phyloP scores from a whole-genome alignment of 2,329 filamentous ascomycete species.

The Rhynchosporium graminicola region DNA sequence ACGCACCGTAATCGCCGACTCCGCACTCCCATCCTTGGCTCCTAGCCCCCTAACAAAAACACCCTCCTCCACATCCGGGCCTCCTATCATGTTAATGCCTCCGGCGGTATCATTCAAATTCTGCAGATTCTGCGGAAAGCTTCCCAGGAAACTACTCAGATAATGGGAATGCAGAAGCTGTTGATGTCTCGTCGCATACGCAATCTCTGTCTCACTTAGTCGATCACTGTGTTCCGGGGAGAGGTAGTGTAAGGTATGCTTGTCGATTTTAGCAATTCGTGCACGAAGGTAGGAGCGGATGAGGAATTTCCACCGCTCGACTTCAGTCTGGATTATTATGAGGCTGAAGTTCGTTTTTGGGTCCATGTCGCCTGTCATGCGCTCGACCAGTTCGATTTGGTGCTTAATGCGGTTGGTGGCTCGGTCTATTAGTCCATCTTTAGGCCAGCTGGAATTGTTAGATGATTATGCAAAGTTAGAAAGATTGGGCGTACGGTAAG shows the following conservation, averaged over 20 bases:
- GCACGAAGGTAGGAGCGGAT: slow-evolving; percentile 80
- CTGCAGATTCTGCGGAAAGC: slow-evolving; percentile 78
- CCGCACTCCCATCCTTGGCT: slow-evolving; percentile 65
- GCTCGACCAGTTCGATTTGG: slow-evolving; percentile 72
- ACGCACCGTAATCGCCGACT: slow-evolving; percentile 81
- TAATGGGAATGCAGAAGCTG: slow-evolving; percentile 84
- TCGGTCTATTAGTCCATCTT: slow-evolving; percentile 76
- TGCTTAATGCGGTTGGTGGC: slow-evolving; percentile 70
- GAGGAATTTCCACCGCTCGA: slow-evolving; percentile 91
- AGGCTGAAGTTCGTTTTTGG: slow-evolving; percentile 89
- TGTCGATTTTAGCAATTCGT: slow-evolving; percentile 87
- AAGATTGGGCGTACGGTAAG: slow-evolving; percentile 61
- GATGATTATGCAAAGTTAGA: slow-evolving; percentile 4
- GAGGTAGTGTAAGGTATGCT: slow-evolving; percentile 73
- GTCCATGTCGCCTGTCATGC: slow-evolving; percentile 82
- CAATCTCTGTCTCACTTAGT: slow-evolving; percentile 76
- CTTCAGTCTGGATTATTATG: slow-evolving; percentile 93
- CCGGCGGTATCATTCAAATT: slow-evolving; percentile 88
- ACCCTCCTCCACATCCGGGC: slow-evolving; percentile 77
- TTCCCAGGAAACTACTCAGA: slow-evolving; percentile 76
- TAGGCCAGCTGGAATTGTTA: slow-evolving; percentile 55
- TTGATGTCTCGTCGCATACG: slow-evolving; percentile 84
- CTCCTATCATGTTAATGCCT: slow-evolving; percentile 89
- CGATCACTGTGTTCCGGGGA: slow-evolving; percentile 55
- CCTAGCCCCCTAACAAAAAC: slow-evolving; percentile 79